Evolutionary conservation across 2,329 filamentous ascomycete genomes (phyloP), one percentile per base, ranked within the genome.

Genomic region (Stachybotrys elegans): DNA sequence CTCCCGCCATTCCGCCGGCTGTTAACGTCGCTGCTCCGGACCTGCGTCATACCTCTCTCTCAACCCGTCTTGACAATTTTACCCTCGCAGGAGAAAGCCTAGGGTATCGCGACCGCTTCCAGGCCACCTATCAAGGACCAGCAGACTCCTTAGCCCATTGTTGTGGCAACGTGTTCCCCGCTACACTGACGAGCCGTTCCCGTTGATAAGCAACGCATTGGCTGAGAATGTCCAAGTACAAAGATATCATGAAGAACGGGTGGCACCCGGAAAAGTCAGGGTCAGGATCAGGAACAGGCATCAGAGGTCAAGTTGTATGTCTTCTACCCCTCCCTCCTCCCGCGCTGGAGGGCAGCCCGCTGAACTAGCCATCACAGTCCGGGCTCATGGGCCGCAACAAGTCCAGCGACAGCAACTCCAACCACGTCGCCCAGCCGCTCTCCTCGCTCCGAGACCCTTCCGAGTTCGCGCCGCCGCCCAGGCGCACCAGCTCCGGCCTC

Each of bases 401-500:
- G 23, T 57, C 59, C 14, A 51, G 57, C 2, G 46, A 53, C 22
- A 54, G 61, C 14, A 50, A 52, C 12, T 48, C 54, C 19, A 53
- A 63, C 44, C 70, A 72, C 51, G 62, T 67, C 36, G 66, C 77
- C 23, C 72, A 74, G 14, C 89, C 90, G 2, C 68, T 94, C 35
- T 73, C 81, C 8, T 73, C 79, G 4, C 74, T 95, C 22, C 83
- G 81, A 59, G 89, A 95, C 59, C 90, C 88, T 1, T 63, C 79
- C 1, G 78, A 81, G 14, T 95, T 95, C 60, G 88, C 79, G 3
- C 88, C 89, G 20, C 90, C 90, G 21, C 90, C 90, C 1, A 91
- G 80, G 55, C 85, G 67, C 29, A 61, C 62, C 22, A 56, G 57
- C 46, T 51, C 62, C 35, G 75, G 65, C 63, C 58, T 55, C 35